Percentiles rank a stretch among this genome's conserved stretches.
Evolutionary conservation across 2,329 filamentous ascomycete genomes (phyloP).

Genomic region (Taxawa tesnikishii): DNA sequence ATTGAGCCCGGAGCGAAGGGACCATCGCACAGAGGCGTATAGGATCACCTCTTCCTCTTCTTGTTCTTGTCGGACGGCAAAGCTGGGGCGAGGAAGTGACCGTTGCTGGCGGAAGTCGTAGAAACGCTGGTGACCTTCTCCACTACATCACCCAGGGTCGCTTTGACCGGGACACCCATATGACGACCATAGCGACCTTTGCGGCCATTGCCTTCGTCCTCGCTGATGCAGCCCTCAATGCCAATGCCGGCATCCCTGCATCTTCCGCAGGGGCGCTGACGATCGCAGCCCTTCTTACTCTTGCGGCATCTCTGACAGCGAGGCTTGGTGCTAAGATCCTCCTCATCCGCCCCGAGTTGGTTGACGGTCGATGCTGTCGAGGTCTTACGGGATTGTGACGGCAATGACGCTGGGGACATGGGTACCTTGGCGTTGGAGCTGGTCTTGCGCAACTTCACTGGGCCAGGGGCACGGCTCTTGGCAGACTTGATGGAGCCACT

Average conservation of each 20-base stretch:
- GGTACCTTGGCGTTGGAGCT: slow-evolving; percentile 28
- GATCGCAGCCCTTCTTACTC: slow-evolving; percentile 98
- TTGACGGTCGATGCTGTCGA: slow-evolving; percentile 57
- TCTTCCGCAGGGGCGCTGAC: slow-evolving; percentile 85
- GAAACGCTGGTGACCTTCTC: slow-evolving; percentile 10
- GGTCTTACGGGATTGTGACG: slow-evolving; percentile 59
- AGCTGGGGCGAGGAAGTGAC: slow-evolving; percentile 21
- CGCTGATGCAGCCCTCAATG: slow-evolving; percentile 87
- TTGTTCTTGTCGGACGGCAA: slow-evolving; percentile 45
- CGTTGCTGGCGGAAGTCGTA: slow-evolving; percentile 17
- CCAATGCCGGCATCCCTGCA: slow-evolving; percentile 94
- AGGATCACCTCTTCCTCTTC: slow-evolving; percentile 54
- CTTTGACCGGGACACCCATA: slow-evolving; percentile 57
- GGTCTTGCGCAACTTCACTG: slow-evolving; percentile 41
- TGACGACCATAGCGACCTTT: slow-evolving; percentile 78
- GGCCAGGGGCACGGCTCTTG: slow-evolving; percentile 24
- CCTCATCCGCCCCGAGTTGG: slow-evolving; percentile 52
- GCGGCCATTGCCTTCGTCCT: slow-evolving; percentile 93
- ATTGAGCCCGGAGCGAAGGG: background rate
- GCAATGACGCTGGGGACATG: slow-evolving; percentile 49
- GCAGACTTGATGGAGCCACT: slow-evolving; percentile 22
- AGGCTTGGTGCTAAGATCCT: slow-evolving; percentile 88
- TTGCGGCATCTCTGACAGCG: slow-evolving; percentile 97
- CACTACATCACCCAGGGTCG: slow-evolving; percentile 20
- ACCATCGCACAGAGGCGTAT: background rate